Evolutionary conservation across 192 early-diverging fungal genomes (phyloP), one percentile per base, ranked within the genome.

Genomic region (Phycomyces nitens): DNA sequence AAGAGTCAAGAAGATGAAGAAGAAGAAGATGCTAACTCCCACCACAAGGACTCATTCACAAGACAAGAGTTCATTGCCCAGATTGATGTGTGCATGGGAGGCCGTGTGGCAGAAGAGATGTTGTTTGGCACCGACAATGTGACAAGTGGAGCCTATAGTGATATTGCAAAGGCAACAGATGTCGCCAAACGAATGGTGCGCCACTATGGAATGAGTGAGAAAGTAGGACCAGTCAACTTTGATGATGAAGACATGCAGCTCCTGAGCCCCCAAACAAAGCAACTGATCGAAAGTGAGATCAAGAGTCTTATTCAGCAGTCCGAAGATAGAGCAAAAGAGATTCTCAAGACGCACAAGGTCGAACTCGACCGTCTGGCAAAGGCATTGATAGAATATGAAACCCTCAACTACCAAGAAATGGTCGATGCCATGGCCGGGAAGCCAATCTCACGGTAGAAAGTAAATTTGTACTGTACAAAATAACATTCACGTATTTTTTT

Each of bases 41-140:
- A n/a, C n/a, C n/a, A n/a, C n/a, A n/a, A 73, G 77, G 79, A 91
- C 27, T 80, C 84, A 49, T 84, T 79, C 53, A 94, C 90, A 16
- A 84, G 86, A 70, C 82, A 89, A 38, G 94, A 98, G 72, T 89
- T 91, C 58, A 54, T 90, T 51, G 95, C 97, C 0, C 77, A 88
- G 70, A 76, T 98, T 29, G 96, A 99, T 77, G 95, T 99, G 15
- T 91, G 88, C 66, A 95, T 99, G 95, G 98, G 96, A 40, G 98
- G 98, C n/a, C 84, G 96, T 4, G 94, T 91, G 0, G 98, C 96
- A 1, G 98, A 99, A 67, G 95, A 98, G 71, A 80, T 99, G 60
- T 90, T 98, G n/a, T 98, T 89, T 82, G 96, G 96, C 7, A 53
- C 80, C 0, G 95, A 98, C 15, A 89, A 94, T 71, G 92, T 98